Percentiles rank a stretch among this genome's conserved stretches.
phyloP scores from a whole-genome alignment of 306 rosid genomes.

The Hippophae gyantsensis region DNA sequence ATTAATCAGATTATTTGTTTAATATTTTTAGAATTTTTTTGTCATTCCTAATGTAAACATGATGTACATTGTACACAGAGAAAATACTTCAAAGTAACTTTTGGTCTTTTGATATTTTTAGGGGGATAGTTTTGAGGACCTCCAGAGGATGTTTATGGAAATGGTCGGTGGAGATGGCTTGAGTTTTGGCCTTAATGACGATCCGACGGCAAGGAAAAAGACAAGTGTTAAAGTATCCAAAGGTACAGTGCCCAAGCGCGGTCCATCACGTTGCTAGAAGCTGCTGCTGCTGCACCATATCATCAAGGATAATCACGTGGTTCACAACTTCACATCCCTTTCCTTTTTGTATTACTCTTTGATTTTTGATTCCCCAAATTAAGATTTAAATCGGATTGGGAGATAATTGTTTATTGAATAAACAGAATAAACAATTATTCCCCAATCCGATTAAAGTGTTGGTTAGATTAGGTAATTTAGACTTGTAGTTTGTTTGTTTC shows the following conservation, averaged over 20 bases:
- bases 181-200: constrained; percentile 23
- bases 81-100: not conserved
- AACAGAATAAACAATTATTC: too few relatives aligned
- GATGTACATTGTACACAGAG: too few relatives aligned
- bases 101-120: not conserved
- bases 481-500: too few relatives aligned
- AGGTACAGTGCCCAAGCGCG: constrained; percentile 39
- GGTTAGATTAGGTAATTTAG: too few relatives aligned
- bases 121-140: constrained; percentile 86
- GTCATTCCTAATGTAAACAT: too few relatives aligned
- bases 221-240: constrained; percentile 32
- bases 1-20: too few relatives aligned
- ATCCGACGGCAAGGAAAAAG: constrained; percentile 46
- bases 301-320: not conserved
- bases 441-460: too few relatives aligned
- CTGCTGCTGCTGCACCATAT: not conserved
- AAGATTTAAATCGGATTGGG: not conserved
- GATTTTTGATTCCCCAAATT: not conserved
- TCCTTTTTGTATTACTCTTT: not conserved
- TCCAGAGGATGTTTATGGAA: constrained; percentile 73
- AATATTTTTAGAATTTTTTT: too few relatives aligned
- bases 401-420: not conserved
- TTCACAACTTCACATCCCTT: not conserved
- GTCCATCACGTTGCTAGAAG: constrained; percentile 36
- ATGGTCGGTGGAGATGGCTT: constrained; percentile 70